phyloP scores from a whole-genome alignment of 352 stramenopile genomes.

The Pythium aristosporum region DNA sequence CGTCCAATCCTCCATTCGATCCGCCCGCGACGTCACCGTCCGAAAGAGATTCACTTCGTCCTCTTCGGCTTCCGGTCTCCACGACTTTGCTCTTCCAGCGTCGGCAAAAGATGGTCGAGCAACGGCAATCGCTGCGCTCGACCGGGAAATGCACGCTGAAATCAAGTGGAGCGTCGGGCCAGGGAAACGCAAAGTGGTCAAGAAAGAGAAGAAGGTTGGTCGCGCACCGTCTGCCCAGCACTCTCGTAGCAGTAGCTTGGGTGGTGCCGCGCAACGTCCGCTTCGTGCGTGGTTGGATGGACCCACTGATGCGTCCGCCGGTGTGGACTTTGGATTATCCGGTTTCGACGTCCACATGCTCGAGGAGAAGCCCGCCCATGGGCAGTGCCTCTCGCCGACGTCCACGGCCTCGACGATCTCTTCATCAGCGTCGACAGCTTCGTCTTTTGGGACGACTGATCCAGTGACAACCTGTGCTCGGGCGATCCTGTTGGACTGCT shows the following conservation, averaged over 20 bases:
- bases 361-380: constrained; percentile 17
- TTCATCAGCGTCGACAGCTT: constrained; percentile 40
- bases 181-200: constrained; percentile 28
- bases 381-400: constrained; percentile 29
- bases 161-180: constrained; percentile 29
- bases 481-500: constrained; percentile 71
- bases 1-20: constrained; percentile 20
- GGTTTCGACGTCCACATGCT: constrained; percentile 26
- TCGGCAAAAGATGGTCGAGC: not conserved
- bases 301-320: not conserved
- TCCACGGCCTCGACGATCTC: constrained; percentile 43
- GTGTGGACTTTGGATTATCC: not conserved
- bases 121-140: not conserved
- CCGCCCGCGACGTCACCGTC: constrained; percentile 13
- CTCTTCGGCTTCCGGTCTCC: constrained; percentile 4
- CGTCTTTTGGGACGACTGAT: constrained; percentile 43
- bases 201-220: constrained; percentile 32
- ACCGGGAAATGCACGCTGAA: constrained; percentile 18
- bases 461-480: constrained; percentile 60
- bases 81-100: constrained; percentile 16
- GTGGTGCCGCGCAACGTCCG: constrained; percentile 2
- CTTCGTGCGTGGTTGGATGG: constrained; percentile 15
- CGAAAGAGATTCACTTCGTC: constrained; percentile 15
- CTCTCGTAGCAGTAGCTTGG: not conserved
- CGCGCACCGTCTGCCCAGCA: constrained; percentile 9